Evolutionary conservation across 2,329 filamentous ascomycete species (phyloP), one percentile per base, ranked within the genome.

Genomic region (Botrytis fabae): DNA sequence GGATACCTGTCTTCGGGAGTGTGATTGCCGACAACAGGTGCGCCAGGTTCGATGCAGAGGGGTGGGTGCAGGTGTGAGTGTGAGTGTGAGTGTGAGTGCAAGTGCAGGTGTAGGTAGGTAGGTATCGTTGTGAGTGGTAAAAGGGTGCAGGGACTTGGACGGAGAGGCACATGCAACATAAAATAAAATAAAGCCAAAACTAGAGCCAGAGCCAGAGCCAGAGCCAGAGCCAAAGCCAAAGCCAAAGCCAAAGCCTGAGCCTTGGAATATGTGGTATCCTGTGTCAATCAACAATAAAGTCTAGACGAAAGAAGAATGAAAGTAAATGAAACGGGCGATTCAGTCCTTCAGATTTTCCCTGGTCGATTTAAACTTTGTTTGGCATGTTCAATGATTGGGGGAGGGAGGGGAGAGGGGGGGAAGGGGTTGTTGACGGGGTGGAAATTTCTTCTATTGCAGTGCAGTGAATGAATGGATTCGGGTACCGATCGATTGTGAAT

Each of bases 1-100:
- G 48, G 48, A 28, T 68, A 68, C 65, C 48, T 57, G 65, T 69
- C 40, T 42, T 22, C 18, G n/a, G 64, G 65, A 69, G 25, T 28
- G n/a, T 59, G n/a, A 51, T 42, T 42, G 46, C 38, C 35, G 48
- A 69, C 51, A 42, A 69, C 8, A 69, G 65, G 57, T 69, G 65
- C 38, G 48, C n/a, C 65, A 42, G 65, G 65, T 40, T 69, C 18
- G n/a, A 7, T 28, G 48, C 20, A 54, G 12, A 62, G 35, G 64
- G 54, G 25, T 46, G 28, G 22, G 18, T 54, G 48, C 25, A n/a
- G 48, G 48, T 48, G 44, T 10, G 22, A 12, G 22, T 48, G 46
- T 25, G 25, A 2, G 48, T 51, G 48, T n/a, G n/a, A 38, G 48
- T 22, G 44, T 10, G 9, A 12, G 22, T 48, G 46, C 10, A 25